phyloP scores from a whole-genome alignment of 768 basidiomycete species.

The Chiua virens region DNA sequence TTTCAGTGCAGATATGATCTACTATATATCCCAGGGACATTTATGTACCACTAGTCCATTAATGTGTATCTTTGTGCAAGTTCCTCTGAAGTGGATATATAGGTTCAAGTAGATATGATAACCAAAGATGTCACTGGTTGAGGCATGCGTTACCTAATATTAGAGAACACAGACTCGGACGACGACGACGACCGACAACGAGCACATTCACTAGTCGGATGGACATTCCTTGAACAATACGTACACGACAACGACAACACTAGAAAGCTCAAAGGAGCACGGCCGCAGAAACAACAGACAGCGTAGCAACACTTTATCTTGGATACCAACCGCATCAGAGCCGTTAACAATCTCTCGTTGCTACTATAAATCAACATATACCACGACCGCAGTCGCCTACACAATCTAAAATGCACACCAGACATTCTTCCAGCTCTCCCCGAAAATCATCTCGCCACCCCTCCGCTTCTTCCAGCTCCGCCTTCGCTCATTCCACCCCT shows the following conservation, averaged over 20 bases:
- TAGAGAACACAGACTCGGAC: not conserved
- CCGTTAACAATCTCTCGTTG: constrained; percentile 2
- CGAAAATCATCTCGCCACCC: constrained; percentile 32
- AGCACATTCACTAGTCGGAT: constrained; percentile 19
- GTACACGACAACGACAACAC: constrained; percentile 4
- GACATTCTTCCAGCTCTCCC: constrained; percentile 26
- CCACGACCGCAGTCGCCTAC: constrained; percentile 2
- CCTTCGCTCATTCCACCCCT: constrained; percentile 24
- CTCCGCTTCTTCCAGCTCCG: constrained; percentile 20
- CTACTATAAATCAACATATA: constrained; percentile 12
- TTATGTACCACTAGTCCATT: too few species aligned
- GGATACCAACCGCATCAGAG: constrained; percentile 5
- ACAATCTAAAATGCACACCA: constrained; percentile 24
- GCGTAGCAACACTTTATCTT: constrained; percentile 5
- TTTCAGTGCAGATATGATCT: not conserved
- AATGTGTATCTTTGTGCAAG: too few species aligned
- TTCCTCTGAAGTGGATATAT: too few species aligned
- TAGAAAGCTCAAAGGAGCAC: constrained; percentile 1
- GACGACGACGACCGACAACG: constrained; percentile 6
- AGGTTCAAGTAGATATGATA: not conserved
- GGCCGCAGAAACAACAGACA: constrained; percentile 1
- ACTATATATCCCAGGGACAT: too few species aligned
- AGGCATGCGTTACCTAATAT: constrained; percentile 20
- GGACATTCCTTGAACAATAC: constrained; percentile 27
- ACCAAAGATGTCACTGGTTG: not conserved